Conservation (phyloP, 2,329 filamentous ascomycete species). For the Gliomastix tumulicola region DNA sequence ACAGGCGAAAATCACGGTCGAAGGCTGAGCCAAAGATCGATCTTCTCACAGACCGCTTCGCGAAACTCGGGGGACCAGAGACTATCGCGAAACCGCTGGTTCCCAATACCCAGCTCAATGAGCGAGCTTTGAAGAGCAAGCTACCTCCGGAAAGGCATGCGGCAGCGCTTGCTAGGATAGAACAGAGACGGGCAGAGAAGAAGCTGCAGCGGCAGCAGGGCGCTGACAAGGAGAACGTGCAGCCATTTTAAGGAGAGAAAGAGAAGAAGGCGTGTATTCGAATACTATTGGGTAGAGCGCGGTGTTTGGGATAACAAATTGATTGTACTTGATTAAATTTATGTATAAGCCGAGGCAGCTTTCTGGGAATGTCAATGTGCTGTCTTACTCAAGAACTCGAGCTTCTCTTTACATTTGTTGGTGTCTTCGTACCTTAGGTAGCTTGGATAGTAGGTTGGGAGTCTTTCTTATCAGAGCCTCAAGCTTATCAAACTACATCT, state of each 20-base stretch:
- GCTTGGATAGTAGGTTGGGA: no score
- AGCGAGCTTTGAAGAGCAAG: constrained; percentile 32
- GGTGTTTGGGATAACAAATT: no score
- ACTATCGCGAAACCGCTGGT: neutral
- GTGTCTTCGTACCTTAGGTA: no score
- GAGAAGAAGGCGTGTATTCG: no score
- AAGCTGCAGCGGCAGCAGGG: constrained; percentile 24
- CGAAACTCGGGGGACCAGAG: constrained; percentile 33
- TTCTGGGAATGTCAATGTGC: no score
- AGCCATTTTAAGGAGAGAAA: no score
- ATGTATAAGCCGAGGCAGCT: no score
- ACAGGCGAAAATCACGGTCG: constrained; percentile 15
- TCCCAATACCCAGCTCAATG: constrained; percentile 14
- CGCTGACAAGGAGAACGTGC: constrained; percentile 45
- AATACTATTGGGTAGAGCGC: no score
- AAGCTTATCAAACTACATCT: neutral
- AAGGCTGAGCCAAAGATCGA: constrained; percentile 28
- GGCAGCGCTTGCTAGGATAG: constrained; percentile 47
- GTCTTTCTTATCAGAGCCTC: no score
- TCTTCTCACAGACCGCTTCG: constrained; percentile 36
- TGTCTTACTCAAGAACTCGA: no score
- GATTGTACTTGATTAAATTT: no score
- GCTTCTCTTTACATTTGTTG: no score
- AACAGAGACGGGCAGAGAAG: constrained; percentile 46
- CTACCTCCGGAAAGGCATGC: constrained; percentile 44